A percentile compares a stretch with the other conserved stretches of the same genome.
Conservation (phyloP, 2,329 filamentous ascomycete species). For the Truncatella angustata region DNA sequence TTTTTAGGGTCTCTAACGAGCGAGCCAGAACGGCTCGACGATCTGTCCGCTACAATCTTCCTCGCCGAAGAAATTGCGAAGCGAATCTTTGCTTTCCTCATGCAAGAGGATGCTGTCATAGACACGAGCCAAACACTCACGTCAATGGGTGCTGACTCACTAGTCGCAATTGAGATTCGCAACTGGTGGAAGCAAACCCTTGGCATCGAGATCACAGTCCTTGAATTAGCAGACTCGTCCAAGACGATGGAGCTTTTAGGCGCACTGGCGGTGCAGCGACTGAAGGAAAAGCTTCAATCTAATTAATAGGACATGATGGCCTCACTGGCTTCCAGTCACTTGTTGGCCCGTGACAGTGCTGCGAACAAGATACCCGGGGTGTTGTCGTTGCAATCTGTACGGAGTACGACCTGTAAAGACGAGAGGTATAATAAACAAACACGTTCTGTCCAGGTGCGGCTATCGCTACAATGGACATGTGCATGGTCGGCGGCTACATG, state of each 20-base stretch:
- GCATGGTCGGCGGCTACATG: too few relatives aligned
- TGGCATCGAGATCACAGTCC: not conserved
- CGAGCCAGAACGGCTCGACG: not conserved
- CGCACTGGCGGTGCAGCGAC: not conserved
- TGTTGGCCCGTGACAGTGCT: too few relatives aligned
- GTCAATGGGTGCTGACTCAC: slow-evolving; percentile 6
- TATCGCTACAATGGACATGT: too few relatives aligned
- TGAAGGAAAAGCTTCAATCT: slow-evolving; percentile 5
- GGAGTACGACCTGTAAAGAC: too few relatives aligned
- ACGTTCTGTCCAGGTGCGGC: too few relatives aligned
- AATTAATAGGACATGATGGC: too few relatives aligned
- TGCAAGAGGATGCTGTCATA: not conserved
- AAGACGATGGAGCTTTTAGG: not conserved
- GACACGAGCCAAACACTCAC: not conserved
- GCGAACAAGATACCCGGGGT: too few relatives aligned
- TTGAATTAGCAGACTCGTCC: not conserved
- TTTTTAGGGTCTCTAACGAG: not conserved
- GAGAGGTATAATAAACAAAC: too few relatives aligned
- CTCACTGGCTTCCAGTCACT: too few relatives aligned
- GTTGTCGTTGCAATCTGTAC: too few relatives aligned
- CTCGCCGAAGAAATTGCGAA: not conserved
- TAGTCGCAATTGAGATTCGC: slow-evolving; percentile 9
- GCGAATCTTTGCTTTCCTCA: not conserved
- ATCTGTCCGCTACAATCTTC: not conserved
- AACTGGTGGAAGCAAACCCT: slow-evolving; percentile 15